Base-by-base conservation (phyloP, 805 yeast genomes). In the Lipomyces spencermartinsiae region DNA sequence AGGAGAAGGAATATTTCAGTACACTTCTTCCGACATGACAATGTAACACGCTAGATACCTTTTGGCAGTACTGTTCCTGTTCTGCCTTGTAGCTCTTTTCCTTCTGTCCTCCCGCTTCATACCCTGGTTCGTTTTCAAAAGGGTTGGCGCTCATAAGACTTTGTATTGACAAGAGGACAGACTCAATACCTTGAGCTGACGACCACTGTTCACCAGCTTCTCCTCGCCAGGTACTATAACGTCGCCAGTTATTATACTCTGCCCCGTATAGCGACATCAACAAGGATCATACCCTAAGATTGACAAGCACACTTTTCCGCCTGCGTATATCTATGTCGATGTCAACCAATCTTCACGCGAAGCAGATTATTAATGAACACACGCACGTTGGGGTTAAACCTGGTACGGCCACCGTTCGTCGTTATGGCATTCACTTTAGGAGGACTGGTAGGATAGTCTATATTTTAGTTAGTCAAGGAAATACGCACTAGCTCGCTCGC, bases 131-230 rank as follows among this genome's bases (percentile, higher is more conserved):
- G 34, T 66, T 66, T 59, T 62, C 66, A 54, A 58, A 66, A 55
- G 69, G 69, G 54, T 55, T 66, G 34, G 60, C 35, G 55, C 63
- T 53, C 69, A 66, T 62, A 12, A 66, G 58, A 31, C 69, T 66
- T 16, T 66, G 69, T 33, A 66, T 62, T 12, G 69, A 66, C 22
- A 66, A n/a, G 46, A 66, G 37, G 33, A 66, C 65, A 25, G 66
- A 62, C 62, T 62, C 63, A 12, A 66, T 55, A 4, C 69, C 69
- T 39, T 66, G 69, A 6, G 69, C 69, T 9, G 69, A 66, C n/a
- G 66, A 62, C 69, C 69, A 66, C 61, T 66, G 66, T 61, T 66
- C 69, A 29, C 66, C 66, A 7, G 63, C 49, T 25, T 59, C 66
- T 2, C 69, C 69, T 56, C 66, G 46, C 66, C 66, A 66, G 39